These are phyloP conservation scores for Psophocarpus tetragonolobus DNA, from an alignment of 306 rosid genomes.

Conservation along the genomic window DNA sequence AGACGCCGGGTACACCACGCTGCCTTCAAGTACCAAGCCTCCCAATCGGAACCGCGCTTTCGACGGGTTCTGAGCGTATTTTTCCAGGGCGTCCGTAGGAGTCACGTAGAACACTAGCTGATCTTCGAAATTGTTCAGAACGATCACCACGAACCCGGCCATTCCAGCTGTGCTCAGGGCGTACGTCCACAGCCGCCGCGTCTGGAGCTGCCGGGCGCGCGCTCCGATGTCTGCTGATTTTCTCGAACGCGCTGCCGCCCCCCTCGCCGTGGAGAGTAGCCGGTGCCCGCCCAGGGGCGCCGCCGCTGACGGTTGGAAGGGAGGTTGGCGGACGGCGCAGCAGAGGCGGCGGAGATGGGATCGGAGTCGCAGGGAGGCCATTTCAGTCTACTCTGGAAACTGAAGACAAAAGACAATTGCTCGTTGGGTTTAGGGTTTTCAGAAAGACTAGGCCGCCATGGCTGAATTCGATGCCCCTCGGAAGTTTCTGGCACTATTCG, in stretches of 20 bases:
- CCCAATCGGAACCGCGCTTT: constrained; percentile 86
- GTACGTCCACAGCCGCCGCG: constrained; percentile 87
- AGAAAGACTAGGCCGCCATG: constrained; percentile 38
- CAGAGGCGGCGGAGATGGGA: constrained; percentile 51
- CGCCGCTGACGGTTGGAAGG: constrained; percentile 1
- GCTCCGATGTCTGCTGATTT: constrained; percentile 69
- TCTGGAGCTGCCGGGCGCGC: constrained; percentile 88
- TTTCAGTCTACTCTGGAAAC: constrained; percentile 24
- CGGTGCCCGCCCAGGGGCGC: constrained; percentile 36
- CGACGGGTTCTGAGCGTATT: constrained; percentile 57
- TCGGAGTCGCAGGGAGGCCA: constrained; percentile 74
- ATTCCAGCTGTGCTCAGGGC: constrained; percentile 64
- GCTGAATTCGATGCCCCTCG: neutral
- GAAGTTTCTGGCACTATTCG: constrained; percentile 24
- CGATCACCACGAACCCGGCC: constrained; percentile 84
- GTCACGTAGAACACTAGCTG: constrained; percentile 83
- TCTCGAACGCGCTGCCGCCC: constrained; percentile 52
- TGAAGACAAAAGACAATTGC: neutral
- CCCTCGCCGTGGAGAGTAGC: constrained; percentile 68
- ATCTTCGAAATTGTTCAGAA: constrained; percentile 76
- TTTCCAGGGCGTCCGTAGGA: constrained; percentile 74
- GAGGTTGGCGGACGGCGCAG: constrained; percentile 20
- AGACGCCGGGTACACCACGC: constrained; percentile 71
- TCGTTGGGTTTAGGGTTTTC: constrained; percentile 46
- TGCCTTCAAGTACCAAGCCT: constrained; percentile 90